Evolutionary conservation across 208 protist genomes (phyloP), one percentile per base, ranked within the genome.

Genomic region (Leishmania tropica): DNA sequence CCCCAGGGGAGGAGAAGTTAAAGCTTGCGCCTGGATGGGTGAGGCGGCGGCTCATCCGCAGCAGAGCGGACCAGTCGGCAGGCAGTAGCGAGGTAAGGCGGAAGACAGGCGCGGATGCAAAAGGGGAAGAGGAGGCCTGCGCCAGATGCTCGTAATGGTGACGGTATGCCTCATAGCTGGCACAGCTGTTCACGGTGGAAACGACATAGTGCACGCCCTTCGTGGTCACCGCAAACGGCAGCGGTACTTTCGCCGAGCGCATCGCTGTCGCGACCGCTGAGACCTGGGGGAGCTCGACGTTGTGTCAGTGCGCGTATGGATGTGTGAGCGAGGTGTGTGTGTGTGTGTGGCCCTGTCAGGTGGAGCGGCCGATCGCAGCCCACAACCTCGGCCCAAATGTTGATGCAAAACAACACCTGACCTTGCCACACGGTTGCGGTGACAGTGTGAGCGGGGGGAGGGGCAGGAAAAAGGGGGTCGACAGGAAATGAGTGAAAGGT

Each of bases 1-100:
- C 89, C 4, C 92, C 92, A 21, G 90, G 92, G 10, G 83, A 96
- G n/a, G 90, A 93, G 68, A 90, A 94, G 80, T 82, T 96, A 76
- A 91, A 90, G 76, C 84, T 80, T 28, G 60, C 82, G 11, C 17
- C 7, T 6, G 90, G 87, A 28, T 88, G 79, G 0, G 90, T 94
- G 8, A 93, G 70, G n/a, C 71, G 56, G 31, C 89, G 88, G 76
- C 93, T 91, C 79, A 88, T 78, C 28, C 74, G 81, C 67, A 96
- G 76, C 58, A 96, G 74, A 28, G 54, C 40, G 28, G 87, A 83
- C 89, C 88, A 92, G 67, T 94, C 89, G 0, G 4, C 62, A 15
- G 88, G 83, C 10, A 89, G 72, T 19, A 96, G 81, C 47, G 88
- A 81, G 51, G 90, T 84, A 15, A 95, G 51, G 75, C 89, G 89